Percentiles rank a stretch among this genome's conserved stretches.
These are phyloP conservation scores for Barnettozyma salicaria DNA, from an alignment of 805 yeast genomes.

Conservation along the genomic window DNA sequence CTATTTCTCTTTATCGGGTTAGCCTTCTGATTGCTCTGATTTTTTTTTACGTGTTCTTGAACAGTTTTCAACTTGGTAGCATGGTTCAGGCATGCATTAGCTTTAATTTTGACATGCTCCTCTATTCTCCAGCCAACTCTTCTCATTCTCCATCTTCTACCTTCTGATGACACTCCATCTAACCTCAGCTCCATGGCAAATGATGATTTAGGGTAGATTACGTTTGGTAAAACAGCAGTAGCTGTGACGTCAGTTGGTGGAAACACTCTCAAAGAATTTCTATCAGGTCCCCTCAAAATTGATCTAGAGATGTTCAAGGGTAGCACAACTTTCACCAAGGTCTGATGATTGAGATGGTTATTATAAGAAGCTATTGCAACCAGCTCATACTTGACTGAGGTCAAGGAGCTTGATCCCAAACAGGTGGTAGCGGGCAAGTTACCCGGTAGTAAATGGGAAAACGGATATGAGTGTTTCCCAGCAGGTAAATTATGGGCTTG, in stretches of 20 bases:
- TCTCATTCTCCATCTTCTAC: slow-evolving; percentile 85
- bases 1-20: slow-evolving; percentile 31
- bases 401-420: slow-evolving; percentile 46
- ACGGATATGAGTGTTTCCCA: slow-evolving; percentile 85
- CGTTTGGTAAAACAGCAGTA: slow-evolving; percentile 81
- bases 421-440: slow-evolving; percentile 69
- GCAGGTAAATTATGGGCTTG: slow-evolving; percentile 49
- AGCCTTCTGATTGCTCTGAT: slow-evolving; percentile 16
- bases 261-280: slow-evolving; percentile 82
- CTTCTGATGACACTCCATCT: slow-evolving; percentile 59
- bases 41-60: slow-evolving; percentile 37
- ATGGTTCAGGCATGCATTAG: slow-evolving; percentile 55
- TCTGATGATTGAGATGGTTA: slow-evolving; percentile 27
- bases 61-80: slow-evolving; percentile 39
- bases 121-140: slow-evolving; percentile 85
- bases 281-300: slow-evolving; percentile 72
- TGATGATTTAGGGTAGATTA: slow-evolving; percentile 78
- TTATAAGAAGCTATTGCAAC: slow-evolving; percentile 52
- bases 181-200: slow-evolving; percentile 79
- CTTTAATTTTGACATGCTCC: slow-evolving; percentile 63
- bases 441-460: slow-evolving; percentile 85
- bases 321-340: slow-evolving; percentile 40
- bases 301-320: slow-evolving; percentile 76
- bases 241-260: slow-evolving; percentile 94
- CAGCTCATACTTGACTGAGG: slow-evolving; percentile 66